Base-by-base conservation (phyloP, 1,284 basidiomycete species). In the Fomitopsis pinicola region DNA sequence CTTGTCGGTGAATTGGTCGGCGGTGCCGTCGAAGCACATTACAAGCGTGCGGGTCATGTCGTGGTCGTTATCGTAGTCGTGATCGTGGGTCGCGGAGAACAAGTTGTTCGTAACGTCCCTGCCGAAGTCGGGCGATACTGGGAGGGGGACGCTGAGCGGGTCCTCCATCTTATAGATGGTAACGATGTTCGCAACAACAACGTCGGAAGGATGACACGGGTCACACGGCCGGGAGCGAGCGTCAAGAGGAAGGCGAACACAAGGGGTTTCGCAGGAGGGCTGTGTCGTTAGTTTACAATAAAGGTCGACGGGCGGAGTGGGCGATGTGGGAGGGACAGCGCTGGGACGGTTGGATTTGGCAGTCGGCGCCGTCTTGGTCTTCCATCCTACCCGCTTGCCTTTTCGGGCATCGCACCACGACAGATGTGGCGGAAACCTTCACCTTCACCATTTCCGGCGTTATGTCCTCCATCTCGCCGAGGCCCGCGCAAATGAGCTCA, bases 11-110 rank as follows among this genome's bases (percentile, higher is more conserved):
- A 77, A 83, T 66, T 80, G 77, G 63, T 80, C 77, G 22, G 78
- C 75, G 28, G 82, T 83, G 5, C 82, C 82, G 64, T 84, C 82
- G 62, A 84, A 83, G 67, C 81, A 83, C 8, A 84, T 72, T 6
- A 84, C 75, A 53, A 83, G 72, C 0, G 78, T 80, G 12, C 79
- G 75, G 17, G 61, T 50, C 50, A 35, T 54, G 35, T 28, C 19
- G 10, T 17, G 3, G 28, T 53, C 35, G 42, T 42, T n/a, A 48
- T 59, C 57, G 45, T 36, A 36, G 22, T 33, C 40, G 42, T 19
- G 45, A 45, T 38, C 57, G 36, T 59, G 30, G 26, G 5, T 28
- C 55, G 22, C 26, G 12, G 45, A 22, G 45, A 26, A 6, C 30
- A 38, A 54, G 17, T 33, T 15, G 35, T 40, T 54, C 30, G 52